phyloP scores from a whole-genome alignment of 768 basidiomycete genomes.

The Kwoniella mangroviensis region DNA sequence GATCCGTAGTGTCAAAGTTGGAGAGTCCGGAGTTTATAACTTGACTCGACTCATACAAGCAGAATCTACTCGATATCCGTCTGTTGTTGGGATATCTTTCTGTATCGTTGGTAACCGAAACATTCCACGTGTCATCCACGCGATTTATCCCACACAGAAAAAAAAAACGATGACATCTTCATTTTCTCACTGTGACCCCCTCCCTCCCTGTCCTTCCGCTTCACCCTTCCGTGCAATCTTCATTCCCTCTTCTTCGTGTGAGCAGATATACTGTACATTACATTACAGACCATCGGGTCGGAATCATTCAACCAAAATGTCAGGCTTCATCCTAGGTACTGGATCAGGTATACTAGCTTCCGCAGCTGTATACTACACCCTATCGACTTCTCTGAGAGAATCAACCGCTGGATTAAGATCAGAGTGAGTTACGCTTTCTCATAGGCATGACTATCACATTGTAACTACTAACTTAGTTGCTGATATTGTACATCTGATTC shows the following conservation, averaged over 20 bases:
- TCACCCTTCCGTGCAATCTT: not conserved
- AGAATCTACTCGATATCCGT: not conserved
- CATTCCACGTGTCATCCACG: not conserved
- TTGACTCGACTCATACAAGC: no score
- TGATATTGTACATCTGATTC: no score
- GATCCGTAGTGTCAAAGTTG: no score
- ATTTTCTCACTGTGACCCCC: not conserved
- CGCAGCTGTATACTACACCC: constrained; percentile 49
- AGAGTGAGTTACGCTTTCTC: constrained; percentile 41
- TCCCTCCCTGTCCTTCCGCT: not conserved
- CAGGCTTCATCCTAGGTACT: constrained; percentile 48
- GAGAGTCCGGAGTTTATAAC: no score
- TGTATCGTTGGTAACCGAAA: not conserved
- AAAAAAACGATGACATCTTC: no score
- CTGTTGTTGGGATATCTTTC: not conserved
- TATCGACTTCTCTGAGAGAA: constrained; percentile 38
- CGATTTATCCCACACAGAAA: no score
- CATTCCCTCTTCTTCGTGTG: not conserved
- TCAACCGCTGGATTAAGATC: constrained; percentile 31
- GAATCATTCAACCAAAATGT: constrained; percentile 25
- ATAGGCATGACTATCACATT: no score
- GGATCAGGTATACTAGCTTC: constrained; percentile 45
- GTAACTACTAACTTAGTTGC: no score
- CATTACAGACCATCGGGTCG: no score
- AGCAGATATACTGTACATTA: not conserved